phyloP scores from a whole-genome alignment of 2,329 filamentous ascomycete species.

The Ceratocystis eucalypticola region DNA sequence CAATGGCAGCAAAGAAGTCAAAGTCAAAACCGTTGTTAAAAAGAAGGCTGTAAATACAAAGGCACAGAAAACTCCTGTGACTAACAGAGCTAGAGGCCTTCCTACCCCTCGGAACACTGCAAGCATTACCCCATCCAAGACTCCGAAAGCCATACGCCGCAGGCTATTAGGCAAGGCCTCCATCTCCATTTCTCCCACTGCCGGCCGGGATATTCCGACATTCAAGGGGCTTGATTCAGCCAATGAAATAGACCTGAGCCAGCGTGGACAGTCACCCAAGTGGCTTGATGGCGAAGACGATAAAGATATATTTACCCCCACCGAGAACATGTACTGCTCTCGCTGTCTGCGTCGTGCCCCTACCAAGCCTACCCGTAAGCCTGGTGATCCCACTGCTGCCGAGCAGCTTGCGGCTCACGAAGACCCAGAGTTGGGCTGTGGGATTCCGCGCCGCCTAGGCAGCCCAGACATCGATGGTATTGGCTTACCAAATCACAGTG shows the following conservation, averaged over 20 bases:
- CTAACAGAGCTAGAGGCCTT: not conserved
- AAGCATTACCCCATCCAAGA: not conserved
- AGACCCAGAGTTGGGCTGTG: conserved; percentile 13
- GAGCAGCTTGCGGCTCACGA: conserved; percentile 15
- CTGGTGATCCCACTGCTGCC: conserved; percentile 4
- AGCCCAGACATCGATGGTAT: conserved; percentile 10
- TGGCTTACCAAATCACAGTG: conserved; percentile 18
- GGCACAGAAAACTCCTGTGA: not conserved
- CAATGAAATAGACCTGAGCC: not conserved
- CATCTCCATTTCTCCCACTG: not conserved
- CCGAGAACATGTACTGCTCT: conserved; percentile 16
- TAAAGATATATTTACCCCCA: not conserved
- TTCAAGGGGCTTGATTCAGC: conserved; percentile 1
- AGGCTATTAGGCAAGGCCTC: not conserved
- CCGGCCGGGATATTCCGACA: no score
- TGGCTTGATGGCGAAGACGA: conserved; percentile 8
- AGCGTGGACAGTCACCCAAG: conserved; percentile 8
- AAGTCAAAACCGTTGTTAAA: not conserved
- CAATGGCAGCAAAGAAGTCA: not conserved
- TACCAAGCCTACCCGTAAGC: conserved; percentile 5
- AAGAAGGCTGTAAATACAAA: not conserved
- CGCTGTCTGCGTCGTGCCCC: conserved; percentile 16
- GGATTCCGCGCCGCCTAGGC: conserved; percentile 17
- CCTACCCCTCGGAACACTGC: not conserved
- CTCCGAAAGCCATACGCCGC: not conserved